Evolutionary conservation across 208 protist genomes (phyloP).

Genomic region (Acanthamoeba royreba): DNA sequence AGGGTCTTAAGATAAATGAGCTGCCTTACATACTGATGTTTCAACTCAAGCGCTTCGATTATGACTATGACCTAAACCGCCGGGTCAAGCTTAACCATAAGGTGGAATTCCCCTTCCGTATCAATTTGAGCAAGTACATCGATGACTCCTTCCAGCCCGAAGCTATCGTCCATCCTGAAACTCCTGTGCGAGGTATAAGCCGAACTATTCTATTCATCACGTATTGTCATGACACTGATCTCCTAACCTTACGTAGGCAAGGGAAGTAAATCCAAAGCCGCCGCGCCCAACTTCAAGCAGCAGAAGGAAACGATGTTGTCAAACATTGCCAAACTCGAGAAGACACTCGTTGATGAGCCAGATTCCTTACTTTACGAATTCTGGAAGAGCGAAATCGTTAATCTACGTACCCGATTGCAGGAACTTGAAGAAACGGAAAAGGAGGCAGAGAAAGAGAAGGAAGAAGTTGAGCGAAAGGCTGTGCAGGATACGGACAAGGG

Average conservation of each 20-base stretch:
- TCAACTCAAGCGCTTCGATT: conserved; percentile 66
- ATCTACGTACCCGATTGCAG: too few species aligned
- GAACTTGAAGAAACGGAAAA: neutral
- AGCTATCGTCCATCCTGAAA: neutral
- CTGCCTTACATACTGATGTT: conserved; percentile 56
- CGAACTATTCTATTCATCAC: too few species aligned
- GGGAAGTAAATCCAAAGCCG: neutral
- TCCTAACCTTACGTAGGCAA: too few species aligned
- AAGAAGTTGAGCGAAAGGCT: neutral
- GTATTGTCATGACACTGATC: too few species aligned
- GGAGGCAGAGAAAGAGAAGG: neutral
- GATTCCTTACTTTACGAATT: neutral
- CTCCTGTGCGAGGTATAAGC: neutral
- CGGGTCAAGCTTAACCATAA: conserved; percentile 62
- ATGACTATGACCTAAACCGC: conserved; percentile 5
- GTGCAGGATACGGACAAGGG: neutral
- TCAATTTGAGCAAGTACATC: conserved; percentile 41
- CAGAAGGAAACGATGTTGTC: neutral
- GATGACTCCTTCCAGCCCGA: conserved; percentile 16
- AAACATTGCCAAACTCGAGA: neutral
- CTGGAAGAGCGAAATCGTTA: neutral
- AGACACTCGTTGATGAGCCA: neutral
- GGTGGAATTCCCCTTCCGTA: neutral
- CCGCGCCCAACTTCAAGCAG: neutral
- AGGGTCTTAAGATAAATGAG: conserved; percentile 41